Percentiles rank a stretch among this genome's conserved stretches.
phyloP scores from a whole-genome alignment of 352 stramenopile species.

The Pythium phragmiticola region DNA sequence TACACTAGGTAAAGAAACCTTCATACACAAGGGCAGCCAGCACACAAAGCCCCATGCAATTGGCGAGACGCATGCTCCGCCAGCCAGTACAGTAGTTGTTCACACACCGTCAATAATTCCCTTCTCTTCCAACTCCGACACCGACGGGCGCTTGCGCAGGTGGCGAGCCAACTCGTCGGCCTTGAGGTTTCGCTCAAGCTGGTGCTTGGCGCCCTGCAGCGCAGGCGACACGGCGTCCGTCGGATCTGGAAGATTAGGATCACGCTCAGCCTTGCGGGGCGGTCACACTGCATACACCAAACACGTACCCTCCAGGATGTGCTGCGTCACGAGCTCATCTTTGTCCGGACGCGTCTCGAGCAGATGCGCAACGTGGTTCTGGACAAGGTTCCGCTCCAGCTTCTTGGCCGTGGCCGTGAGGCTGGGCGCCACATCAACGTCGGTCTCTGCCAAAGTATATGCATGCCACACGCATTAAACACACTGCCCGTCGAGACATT shows the following conservation, averaged over 20 bases:
- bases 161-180: conserved; percentile 65
- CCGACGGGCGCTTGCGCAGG: conserved; percentile 64
- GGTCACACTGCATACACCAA: too few relatives aligned
- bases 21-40: not conserved
- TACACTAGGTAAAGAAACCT: conserved; percentile 2
- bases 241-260: conserved; percentile 29
- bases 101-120: conserved; percentile 63
- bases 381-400: conserved; percentile 71
- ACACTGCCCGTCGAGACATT: too few relatives aligned
- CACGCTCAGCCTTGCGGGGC: not conserved
- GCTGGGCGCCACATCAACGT: conserved; percentile 55
- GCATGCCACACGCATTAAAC: not conserved
- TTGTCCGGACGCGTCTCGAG: conserved; percentile 76
- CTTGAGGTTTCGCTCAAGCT: conserved; percentile 73
- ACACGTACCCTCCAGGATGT: conserved; percentile 61
- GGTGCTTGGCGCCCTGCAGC: conserved; percentile 68
- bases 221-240: conserved; percentile 49
- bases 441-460: conserved; percentile 35
- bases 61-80: not conserved
- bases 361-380: conserved; percentile 81
- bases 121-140: conserved; percentile 73
- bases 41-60: not conserved
- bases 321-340: conserved; percentile 71
- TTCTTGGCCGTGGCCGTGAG: conserved; percentile 75
- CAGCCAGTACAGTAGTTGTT: not conserved